Evolutionary conservation across 768 basidiomycete species (phyloP), one percentile per base, ranked within the genome.

Genomic region (Mycena amicta): DNA sequence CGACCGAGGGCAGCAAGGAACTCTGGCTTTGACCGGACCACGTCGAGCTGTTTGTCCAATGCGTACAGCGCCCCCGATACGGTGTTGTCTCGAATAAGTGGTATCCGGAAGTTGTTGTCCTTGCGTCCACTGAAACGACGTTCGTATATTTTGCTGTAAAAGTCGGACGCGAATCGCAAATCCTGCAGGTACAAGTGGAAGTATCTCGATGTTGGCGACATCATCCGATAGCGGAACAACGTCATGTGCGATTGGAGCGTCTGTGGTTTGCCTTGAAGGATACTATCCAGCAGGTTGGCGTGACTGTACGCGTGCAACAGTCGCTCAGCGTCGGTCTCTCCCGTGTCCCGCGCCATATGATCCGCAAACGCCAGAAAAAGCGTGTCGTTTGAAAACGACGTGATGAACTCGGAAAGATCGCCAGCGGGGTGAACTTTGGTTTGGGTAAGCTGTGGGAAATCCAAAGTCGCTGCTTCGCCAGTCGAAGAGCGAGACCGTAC

Each of bases 221-320:
- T 84, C 53, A 73, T 80, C 57, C 90, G 86, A 65, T 86, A 86
- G 50, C 77, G 81, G 67, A 87, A 92, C 27, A 95, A 69, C 1
- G 84, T 84, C 2, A 95, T 75, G 68, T 93, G 89, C 0, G 88
- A 80, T 63, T 89, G 86, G 3, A 95, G 73, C 0, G 90, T 87
- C 57, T 86, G 83, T 13, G 89, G 86, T 69, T 96, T 97, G 73
- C 95, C 95, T 69, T 92, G 87, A n/a, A 94, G 76, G 50, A 98
- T 89, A 72, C 91, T 89, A 69, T 98, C 95, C 41, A 95, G 78
- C 13, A 94, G 71, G 27, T 83, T 80, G 0, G 91, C 90, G 63
- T 90, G 86, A 63, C 90, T 88, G 63, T 90, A 94, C 11, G 79
- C 79, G 57, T 86, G 83, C 69, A 92, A 86, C 11, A 85, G 68